phyloP scores from a whole-genome alignment of 2,329 filamentous ascomycete genomes.

The Trichoderma afroharzianum region DNA sequence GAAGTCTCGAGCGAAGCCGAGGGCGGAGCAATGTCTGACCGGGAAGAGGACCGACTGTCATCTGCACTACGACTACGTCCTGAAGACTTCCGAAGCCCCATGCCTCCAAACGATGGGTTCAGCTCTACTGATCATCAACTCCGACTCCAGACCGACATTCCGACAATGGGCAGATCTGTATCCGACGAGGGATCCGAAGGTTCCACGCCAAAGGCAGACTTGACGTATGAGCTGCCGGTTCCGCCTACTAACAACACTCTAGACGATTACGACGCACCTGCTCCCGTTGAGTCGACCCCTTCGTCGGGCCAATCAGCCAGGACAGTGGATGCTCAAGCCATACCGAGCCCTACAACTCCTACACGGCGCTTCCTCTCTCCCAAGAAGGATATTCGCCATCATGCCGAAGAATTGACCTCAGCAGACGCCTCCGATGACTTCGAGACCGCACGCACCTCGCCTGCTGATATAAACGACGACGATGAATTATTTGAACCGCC shows the following conservation, averaged over 20 bases:
- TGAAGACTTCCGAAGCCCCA: slow-evolving; percentile 24
- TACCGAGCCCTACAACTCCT: slow-evolving; percentile 25
- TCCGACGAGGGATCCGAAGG: slow-evolving; percentile 61
- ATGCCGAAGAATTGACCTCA: slow-evolving; percentile 32
- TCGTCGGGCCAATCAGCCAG: slow-evolving; percentile 30
- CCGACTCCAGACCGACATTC: slow-evolving; percentile 39
- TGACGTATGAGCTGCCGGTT: slow-evolving; percentile 29
- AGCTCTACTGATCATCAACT: slow-evolving; percentile 27
- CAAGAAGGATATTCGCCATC: slow-evolving; percentile 21
- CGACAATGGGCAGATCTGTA: slow-evolving; percentile 30
- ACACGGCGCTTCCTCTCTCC: slow-evolving; percentile 24
- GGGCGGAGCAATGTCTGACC: slow-evolving; percentile 19
- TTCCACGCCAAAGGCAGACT: slow-evolving; percentile 62
- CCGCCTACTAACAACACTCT: slow-evolving; percentile 19
- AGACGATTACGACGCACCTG: slow-evolving; percentile 34
- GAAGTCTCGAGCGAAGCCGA: slow-evolving; percentile 29
- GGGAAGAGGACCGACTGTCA: slow-evolving; percentile 25
- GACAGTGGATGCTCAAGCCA: slow-evolving; percentile 24
- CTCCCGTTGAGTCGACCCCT: slow-evolving; percentile 39
- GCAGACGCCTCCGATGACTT: slow-evolving; percentile 34
- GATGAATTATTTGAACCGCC: slow-evolving; percentile 7
- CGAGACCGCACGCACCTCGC: slow-evolving; percentile 19
- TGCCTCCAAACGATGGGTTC: background rate
- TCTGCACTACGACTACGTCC: slow-evolving; percentile 29
- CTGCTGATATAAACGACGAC: slow-evolving; percentile 13